phyloP scores from a whole-genome alignment of 2,329 filamentous ascomycete species.

The Cryphonectria japonica region DNA sequence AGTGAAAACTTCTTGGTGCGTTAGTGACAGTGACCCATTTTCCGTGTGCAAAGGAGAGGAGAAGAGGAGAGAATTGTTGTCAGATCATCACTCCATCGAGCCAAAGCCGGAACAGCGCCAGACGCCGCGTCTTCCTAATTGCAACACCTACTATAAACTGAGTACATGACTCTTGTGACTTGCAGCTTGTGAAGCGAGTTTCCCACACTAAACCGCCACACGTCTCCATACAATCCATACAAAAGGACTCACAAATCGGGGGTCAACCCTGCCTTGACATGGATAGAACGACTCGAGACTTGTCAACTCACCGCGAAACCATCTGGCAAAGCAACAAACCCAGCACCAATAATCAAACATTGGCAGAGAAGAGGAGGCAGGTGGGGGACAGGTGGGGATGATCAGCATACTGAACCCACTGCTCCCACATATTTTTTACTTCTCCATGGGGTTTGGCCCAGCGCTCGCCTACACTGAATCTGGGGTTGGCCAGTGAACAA shows the following conservation, averaged over 20 bases:
- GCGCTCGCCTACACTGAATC: background rate
- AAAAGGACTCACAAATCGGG: background rate
- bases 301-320: background rate
- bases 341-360: background rate
- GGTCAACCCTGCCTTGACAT: background rate
- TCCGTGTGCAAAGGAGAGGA: background rate
- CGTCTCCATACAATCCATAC: background rate
- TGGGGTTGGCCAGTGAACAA: background rate
- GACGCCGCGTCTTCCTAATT: background rate
- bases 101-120: background rate
- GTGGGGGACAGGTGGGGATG: background rate
- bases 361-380: background rate
- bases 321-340: background rate
- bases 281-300: background rate
- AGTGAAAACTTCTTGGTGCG: background rate
- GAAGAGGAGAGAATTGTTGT: background rate
- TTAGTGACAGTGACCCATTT: background rate
- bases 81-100: background rate
- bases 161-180: background rate
- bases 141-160: background rate
- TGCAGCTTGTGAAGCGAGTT: background rate
- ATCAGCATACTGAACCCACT: background rate
- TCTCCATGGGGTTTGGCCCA: background rate
- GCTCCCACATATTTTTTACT: background rate
- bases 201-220: too few species aligned